Base-by-base conservation (phyloP, 306 rosid genomes). In the Glycine soja region DNA sequence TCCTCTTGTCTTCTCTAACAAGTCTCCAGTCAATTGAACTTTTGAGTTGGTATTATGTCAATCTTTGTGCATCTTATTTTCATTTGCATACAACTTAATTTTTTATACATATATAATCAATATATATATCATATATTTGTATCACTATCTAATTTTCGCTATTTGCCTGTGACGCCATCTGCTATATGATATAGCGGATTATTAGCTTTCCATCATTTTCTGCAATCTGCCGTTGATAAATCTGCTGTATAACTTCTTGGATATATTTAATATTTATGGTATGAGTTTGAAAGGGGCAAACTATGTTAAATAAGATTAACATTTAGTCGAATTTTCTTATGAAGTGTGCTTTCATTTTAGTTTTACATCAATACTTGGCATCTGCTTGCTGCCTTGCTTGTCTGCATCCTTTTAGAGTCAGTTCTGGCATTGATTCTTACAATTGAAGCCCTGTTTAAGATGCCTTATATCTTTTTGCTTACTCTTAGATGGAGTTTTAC, bases 401-500 rank as follows among this genome's bases (percentile, higher is more conserved):
- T 24, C 10, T 72, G 3, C 64, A 52, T 6, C 61, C 18, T 46
- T 46, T 43, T 13, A 24, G 45, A n/a, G 70, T 40, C 70, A 15
- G 63, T 75, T 71, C n/a, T 36, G n/a, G 18, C 46, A 24, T 72
- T 54, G 77, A 36, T 32, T 79, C 15, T 75, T 50, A 50, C 51
- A 19, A 36, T 74, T 65, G 15, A 19, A 59, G 45, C 14, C 38
- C 13, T 15, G 34, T 19, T 79, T 67, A 34, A 70, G 45, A 30
- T 72, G 50, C 18, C n/a, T 16, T 72, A 53, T 40, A 52, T 80
- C 66, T 83, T 78, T 51, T 62, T 80, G 75, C 38, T 57, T 70
- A 15, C 24, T 40, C 19, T 56, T 72, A 69, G 52, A 9, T 57
- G 78, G 46, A 79, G 52, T 81, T 65, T 84, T 61, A 9, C 15